Conservation (phyloP, 768 basidiomycete genomes). For the Agrocybe praecox region DNA sequence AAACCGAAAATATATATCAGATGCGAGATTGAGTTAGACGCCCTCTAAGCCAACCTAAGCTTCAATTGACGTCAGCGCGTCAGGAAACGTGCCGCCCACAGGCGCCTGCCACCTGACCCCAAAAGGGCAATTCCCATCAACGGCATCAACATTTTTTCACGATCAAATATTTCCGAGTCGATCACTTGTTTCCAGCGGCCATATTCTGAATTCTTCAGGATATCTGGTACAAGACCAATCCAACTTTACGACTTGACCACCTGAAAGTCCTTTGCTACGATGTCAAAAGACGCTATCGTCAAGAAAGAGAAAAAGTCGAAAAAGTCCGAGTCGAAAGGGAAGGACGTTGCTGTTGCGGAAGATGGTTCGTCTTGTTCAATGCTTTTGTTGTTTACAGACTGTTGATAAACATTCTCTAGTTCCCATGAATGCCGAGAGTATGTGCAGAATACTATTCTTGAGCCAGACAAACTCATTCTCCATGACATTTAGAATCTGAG, state of each 20-base stretch:
- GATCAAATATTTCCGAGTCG: conserved; percentile 6
- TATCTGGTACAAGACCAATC: background rate
- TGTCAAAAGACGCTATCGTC: conserved; percentile 28
- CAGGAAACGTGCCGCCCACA: too few relatives aligned
- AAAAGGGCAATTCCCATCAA: background rate
- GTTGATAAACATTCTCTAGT: background rate
- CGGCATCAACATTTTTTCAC: conserved; percentile 15
- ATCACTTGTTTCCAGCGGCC: conserved; percentile 1
- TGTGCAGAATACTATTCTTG: background rate
- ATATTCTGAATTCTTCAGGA: background rate
- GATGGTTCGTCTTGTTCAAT: background rate
- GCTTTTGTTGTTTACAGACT: background rate
- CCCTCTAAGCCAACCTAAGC: too few relatives aligned
- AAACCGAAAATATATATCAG: too few relatives aligned
- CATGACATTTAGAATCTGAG: background rate
- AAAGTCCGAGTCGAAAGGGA: conserved; percentile 26
- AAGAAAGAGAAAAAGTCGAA: conserved; percentile 25
- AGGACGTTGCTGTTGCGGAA: conserved; percentile 16
- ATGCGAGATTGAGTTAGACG: too few relatives aligned
- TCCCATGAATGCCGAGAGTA: background rate
- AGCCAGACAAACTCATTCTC: background rate
- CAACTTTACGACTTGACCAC: background rate
- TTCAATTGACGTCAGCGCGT: too few relatives aligned
- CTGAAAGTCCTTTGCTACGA: conserved; percentile 8
- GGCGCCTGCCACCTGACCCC: too few relatives aligned